Evolutionary conservation across 2,329 filamentous ascomycete genomes (phyloP).

Genomic region (Cladosporium phlei): DNA sequence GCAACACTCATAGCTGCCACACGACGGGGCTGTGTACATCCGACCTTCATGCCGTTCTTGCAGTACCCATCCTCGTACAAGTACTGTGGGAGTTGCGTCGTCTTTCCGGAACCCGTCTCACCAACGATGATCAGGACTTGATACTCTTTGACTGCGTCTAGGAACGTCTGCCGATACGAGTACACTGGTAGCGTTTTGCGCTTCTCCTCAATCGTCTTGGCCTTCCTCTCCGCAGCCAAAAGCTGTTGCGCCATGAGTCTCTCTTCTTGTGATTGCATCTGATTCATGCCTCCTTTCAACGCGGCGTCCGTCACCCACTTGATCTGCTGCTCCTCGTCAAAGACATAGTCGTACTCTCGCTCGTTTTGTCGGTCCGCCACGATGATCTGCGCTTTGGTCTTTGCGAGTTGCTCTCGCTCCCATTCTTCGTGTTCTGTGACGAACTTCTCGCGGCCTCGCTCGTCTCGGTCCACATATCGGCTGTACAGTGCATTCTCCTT

Average conservation of each 20-base stretch:
- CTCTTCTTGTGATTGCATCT: constrained; percentile 68
- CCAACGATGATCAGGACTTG: constrained; percentile 90
- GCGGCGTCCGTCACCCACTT: constrained; percentile 74
- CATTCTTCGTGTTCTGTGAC: constrained; percentile 94
- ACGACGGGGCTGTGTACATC: constrained; percentile 88
- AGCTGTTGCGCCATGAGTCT: constrained; percentile 73
- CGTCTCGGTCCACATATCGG: constrained; percentile 80
- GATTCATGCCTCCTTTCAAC: constrained; percentile 65
- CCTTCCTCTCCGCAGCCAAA: constrained; percentile 82
- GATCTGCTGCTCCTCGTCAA: constrained; percentile 85
- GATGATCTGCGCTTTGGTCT: constrained; percentile 81
- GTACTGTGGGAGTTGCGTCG: constrained; percentile 91
- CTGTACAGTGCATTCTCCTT: constrained; percentile 90
- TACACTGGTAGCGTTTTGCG: constrained; percentile 88
- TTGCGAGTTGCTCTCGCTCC: constrained; percentile 83
- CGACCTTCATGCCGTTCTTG: constrained; percentile 76
- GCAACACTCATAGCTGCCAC: constrained; percentile 97
- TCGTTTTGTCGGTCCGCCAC: constrained; percentile 70
- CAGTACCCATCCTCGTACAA: constrained; percentile 88
- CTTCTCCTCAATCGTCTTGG: constrained; percentile 83
- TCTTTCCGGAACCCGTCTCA: constrained; percentile 93
- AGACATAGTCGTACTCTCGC: constrained; percentile 84
- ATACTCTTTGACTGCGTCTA: constrained; percentile 78
- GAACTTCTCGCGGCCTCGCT: constrained; percentile 81
- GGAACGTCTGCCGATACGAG: constrained; percentile 75